These are phyloP conservation scores for Gossypium aridum DNA, from an alignment of 441 rosid genomes.

Conservation along the genomic window DNA sequence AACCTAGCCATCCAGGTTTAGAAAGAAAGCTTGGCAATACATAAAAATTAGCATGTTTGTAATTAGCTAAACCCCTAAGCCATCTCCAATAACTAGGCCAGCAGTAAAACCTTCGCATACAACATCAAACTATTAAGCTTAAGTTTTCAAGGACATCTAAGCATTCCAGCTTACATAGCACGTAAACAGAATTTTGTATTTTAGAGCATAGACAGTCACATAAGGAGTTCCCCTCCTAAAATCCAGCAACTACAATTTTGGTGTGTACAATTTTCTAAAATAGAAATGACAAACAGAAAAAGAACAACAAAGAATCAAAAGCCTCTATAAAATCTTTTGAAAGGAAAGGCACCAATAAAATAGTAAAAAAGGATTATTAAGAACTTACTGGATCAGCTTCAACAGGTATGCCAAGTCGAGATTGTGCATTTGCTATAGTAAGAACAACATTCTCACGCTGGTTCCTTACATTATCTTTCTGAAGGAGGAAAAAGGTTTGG, in stretches of 20 bases:
- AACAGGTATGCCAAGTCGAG: conserved; percentile 57
- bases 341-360: not conserved
- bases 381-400: conserved; percentile 82
- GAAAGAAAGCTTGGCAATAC: not conserved
- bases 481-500: conserved; percentile 22
- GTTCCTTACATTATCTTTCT: conserved; percentile 91
- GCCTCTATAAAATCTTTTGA: not conserved
- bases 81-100: not conserved
- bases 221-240: not conserved
- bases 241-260: not conserved
- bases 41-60: not conserved
- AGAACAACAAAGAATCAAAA: not conserved
- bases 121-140: conserved; percentile 3
- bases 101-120: not conserved
- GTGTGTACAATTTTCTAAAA: not conserved
- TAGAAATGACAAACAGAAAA: not conserved
- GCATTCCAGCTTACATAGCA: not conserved
- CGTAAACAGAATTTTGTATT: not conserved
- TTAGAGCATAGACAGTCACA: not conserved
- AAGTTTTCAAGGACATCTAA: not conserved
- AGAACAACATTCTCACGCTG: conserved; percentile 96
- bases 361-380: conserved; percentile 10
- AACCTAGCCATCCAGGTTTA: not conserved
- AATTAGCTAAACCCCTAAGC: not conserved
- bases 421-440: conserved; percentile 83